Conservation (phyloP, 164 flowering plant species). For the Amborella trichopoda region DNA sequence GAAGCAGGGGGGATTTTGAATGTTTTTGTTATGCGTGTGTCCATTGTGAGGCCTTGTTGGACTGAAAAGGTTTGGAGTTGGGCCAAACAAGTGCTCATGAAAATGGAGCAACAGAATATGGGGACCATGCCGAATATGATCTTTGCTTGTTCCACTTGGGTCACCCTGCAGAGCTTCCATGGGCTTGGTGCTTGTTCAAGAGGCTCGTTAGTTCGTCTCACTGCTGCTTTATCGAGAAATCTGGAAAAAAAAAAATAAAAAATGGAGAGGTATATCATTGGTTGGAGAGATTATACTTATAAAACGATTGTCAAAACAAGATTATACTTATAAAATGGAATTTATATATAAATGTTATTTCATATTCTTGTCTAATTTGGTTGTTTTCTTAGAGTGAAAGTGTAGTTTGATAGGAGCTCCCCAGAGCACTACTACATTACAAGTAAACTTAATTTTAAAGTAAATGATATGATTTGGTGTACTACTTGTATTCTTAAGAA, state of each 20-base stretch:
- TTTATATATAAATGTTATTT: too few species aligned
- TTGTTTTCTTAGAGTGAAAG: too few species aligned
- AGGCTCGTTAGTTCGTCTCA: constrained; percentile 12
- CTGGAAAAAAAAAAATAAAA: constrained; percentile 20
- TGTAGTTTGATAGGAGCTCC: too few species aligned
- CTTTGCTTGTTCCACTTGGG: constrained; percentile 34
- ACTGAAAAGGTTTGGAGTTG: constrained; percentile 88
- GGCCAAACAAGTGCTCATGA: constrained; percentile 81
- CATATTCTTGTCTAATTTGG: too few species aligned
- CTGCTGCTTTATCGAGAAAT: constrained; percentile 57
- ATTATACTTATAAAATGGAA: too few species aligned
- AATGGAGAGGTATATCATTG: too few species aligned
- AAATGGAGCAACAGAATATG: constrained; percentile 74
- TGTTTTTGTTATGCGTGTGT: constrained; percentile 46
- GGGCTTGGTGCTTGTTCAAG: constrained; percentile 5
- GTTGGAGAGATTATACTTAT: too few species aligned
- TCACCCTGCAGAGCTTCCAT: constrained; percentile 33
- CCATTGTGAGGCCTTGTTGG: constrained; percentile 75
- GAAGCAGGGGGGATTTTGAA: constrained; percentile 75
- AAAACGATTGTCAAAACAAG: too few species aligned
- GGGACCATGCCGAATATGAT: constrained; percentile 40
- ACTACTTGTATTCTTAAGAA: too few species aligned
- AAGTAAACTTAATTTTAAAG: too few species aligned
- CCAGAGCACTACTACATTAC: too few species aligned
- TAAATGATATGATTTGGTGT: too few species aligned